Evolutionary conservation across 352 stramenopile genomes (phyloP), one percentile per base, ranked within the genome.

Genomic region (Globisporangium recalcitrans): DNA sequence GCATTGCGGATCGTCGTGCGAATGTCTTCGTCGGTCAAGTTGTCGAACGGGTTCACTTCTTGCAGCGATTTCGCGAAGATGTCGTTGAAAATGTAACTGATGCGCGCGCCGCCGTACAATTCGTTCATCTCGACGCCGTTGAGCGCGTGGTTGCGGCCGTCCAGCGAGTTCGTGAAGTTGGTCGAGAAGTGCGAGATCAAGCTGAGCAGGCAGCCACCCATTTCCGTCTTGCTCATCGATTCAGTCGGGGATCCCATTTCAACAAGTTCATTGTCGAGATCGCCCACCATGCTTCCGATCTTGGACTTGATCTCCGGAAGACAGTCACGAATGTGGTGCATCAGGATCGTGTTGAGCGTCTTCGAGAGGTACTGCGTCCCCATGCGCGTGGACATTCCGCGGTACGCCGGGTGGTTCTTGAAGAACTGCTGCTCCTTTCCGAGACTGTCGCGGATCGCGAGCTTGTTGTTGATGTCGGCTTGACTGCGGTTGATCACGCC

Each of bases 1-100:
- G 97, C 96, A 70, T 99, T 99, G 54, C 92, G 90, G 70, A 99
- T 99, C 3, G 97, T 98, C 16, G 96, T 99, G 51, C 97, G 93
- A 63, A 99, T 99, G 72, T 99, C 98, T 29, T 98, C 94, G 72
- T 99, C 97, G 22, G 82, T 93, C n/a, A 99, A 75, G 19, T 93
- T 93, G 65, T 99, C 96, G 64, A 99, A 99, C 0, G 96, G 91
- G 64, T 98, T 96, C 42, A 99, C 93, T 48, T 93, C 82, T 51
- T 93, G 84, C 19, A 97, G 63, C 31, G 80, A 85, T 69, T 93
- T 94, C 26, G 86, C 83, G 67, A 97, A 97, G 51, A 99, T 97
- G 54, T 99, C 95, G 72, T 97, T 98, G 69, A 99, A 99, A 62
- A 99, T 99, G 76, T 98, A 98, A 48, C 88, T 97, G 64, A 99